These are phyloP conservation scores for Ehretia macrophylla DNA, from an alignment of 257 asterid species.

Conservation along the genomic window DNA sequence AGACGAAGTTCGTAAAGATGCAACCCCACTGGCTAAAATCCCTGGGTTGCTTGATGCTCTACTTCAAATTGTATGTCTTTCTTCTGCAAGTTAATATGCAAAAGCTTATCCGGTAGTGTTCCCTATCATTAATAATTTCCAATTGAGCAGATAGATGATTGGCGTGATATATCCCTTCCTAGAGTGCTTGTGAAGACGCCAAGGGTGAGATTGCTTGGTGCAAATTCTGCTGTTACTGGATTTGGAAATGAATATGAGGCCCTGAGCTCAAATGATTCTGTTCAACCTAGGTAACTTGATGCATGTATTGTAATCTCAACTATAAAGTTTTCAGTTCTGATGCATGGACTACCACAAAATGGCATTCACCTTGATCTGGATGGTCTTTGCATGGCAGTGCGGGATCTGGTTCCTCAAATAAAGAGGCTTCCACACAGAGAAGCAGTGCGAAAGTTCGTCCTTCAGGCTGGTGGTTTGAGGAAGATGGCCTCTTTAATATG, in stretches of 20 bases:
- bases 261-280: constrained; percentile 53
- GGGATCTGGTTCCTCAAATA: constrained; percentile 55
- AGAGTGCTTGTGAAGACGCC: constrained; percentile 72
- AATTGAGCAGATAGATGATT: constrained; percentile 78
- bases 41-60: constrained; percentile 93
- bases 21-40: constrained; percentile 93
- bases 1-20: constrained; percentile 91
- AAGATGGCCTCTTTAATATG: constrained; percentile 88
- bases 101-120: neutral
- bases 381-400: constrained; percentile 29
- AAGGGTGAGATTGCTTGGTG: constrained; percentile 66
- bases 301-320: neutral
- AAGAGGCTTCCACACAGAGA: constrained; percentile 56
- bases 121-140: too few species aligned
- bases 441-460: constrained; percentile 47
- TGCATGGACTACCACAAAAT: constrained; percentile 5
- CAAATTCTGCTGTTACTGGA: constrained; percentile 81
- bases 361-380: constrained; percentile 5
- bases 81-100: constrained; percentile 6
- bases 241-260: constrained; percentile 75
- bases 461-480: constrained; percentile 95
- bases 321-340: constrained; percentile 6
- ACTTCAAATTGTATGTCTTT: constrained; percentile 80
- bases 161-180: constrained; percentile 95
- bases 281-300: constrained; percentile 48